These are phyloP conservation scores for Phyllosticta ampelicida DNA, from an alignment of 2,329 filamentous ascomycete species.

Conservation along the genomic window DNA sequence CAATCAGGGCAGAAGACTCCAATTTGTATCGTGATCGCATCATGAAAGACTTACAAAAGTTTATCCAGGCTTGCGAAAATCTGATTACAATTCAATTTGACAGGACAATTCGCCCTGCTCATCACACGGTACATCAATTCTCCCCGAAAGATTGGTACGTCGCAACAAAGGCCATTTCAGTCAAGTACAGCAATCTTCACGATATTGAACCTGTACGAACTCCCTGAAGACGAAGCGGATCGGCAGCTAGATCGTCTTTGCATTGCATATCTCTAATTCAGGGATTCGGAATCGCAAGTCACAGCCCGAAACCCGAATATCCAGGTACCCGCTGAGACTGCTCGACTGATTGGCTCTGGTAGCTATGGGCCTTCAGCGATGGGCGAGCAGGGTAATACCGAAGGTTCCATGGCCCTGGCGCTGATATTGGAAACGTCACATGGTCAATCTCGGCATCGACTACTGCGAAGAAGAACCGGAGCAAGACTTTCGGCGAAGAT, in stretches of 20 bases:
- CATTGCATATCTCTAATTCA: slow-evolving; percentile 31
- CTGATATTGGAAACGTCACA: no score
- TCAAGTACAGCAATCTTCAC: slow-evolving; percentile 13
- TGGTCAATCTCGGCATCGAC: no score
- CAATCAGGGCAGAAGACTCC: slow-evolving; percentile 10
- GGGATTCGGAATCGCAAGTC: slow-evolving; percentile 27
- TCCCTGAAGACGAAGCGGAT: slow-evolving; percentile 16
- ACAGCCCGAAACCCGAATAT: not conserved
- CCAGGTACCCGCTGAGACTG: not conserved
- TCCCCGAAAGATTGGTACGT: not conserved
- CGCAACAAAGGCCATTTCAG: not conserved
- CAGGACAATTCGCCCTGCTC: slow-evolving; percentile 12
- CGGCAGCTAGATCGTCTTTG: slow-evolving; percentile 27
- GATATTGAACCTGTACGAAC: not conserved
- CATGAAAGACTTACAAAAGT: not conserved
- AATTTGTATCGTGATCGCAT: slow-evolving; percentile 11
- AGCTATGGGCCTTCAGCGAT: no score
- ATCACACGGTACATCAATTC: slow-evolving; percentile 15
- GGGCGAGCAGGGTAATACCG: no score
- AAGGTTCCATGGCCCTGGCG: no score
- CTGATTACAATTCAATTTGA: slow-evolving; percentile 11
- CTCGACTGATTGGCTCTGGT: no score
- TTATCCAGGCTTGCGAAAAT: slow-evolving; percentile 13
- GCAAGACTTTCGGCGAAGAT: no score
- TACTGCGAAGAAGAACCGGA: no score